These are phyloP conservation scores for Boletus rufocinnamomeus DNA, from an alignment of 768 basidiomycete species.

Conservation along the genomic window DNA sequence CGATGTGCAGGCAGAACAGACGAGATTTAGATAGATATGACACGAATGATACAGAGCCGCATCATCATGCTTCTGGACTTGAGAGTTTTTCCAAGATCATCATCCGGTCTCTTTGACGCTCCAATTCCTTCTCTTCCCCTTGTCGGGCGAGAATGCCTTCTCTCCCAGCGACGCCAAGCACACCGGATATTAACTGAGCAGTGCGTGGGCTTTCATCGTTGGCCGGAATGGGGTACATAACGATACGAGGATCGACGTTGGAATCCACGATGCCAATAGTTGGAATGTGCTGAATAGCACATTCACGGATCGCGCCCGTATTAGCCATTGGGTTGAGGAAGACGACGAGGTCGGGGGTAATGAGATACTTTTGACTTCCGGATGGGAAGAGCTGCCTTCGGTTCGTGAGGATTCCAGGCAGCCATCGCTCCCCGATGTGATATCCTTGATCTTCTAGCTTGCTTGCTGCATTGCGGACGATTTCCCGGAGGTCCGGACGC, in stretches of 20 bases:
- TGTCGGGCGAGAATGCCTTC: conserved; percentile 60
- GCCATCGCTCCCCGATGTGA: conserved; percentile 86
- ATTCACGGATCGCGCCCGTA: conserved; percentile 87
- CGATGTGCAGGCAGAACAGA: conserved; percentile 55
- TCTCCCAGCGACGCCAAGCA: conserved; percentile 84
- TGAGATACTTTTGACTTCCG: conserved; percentile 50
- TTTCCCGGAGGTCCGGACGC: conserved; percentile 70
- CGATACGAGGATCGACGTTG: conserved; percentile 91
- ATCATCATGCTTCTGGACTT: conserved; percentile 19
- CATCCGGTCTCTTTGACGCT: conserved; percentile 29
- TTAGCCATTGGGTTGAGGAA: conserved; percentile 90
- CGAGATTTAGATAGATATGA: conserved; percentile 28
- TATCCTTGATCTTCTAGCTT: conserved; percentile 81
- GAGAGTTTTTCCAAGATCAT: conserved; percentile 30
- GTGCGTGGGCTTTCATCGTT: conserved; percentile 94
- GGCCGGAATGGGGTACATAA: conserved; percentile 98
- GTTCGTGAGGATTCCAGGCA: conserved; percentile 95
- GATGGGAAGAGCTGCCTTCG: conserved; percentile 71
- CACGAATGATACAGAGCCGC: conserved; percentile 5
- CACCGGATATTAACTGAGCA: conserved; percentile 87
- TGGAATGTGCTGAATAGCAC: conserved; percentile 84
- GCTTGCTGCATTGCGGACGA: conserved; percentile 77
- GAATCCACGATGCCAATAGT: conserved; percentile 95
- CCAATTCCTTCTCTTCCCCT: conserved; percentile 30
- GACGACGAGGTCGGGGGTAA: conserved; percentile 84